Evolutionary conservation across 129 eudicot genomes (phyloP).

Genomic region (Pittosporum tobira): DNA sequence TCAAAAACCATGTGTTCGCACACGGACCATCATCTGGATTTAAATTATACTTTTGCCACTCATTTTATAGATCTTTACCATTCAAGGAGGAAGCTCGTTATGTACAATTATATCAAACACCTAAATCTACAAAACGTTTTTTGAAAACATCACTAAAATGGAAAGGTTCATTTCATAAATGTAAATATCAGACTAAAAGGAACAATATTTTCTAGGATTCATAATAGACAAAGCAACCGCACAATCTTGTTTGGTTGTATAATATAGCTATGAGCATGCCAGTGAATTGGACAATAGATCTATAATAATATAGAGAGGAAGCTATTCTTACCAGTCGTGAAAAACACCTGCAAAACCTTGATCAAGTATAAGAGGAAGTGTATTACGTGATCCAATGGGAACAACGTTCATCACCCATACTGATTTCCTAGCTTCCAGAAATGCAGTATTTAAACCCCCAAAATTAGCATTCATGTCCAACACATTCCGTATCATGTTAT

Average conservation of each 20-base stretch:
- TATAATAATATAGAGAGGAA: not conserved
- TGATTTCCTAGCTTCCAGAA: slow-evolving; percentile 65
- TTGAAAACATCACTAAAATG: not conserved
- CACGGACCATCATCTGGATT: too few species aligned
- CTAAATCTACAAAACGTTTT: not conserved
- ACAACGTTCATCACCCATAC: slow-evolving; percentile 98
- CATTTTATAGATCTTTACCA: too few species aligned
- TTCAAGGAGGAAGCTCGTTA: not conserved
- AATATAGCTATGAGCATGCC: not conserved
- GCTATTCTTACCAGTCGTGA: slow-evolving; percentile 71
- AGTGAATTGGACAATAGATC: not conserved
- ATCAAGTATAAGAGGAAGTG: slow-evolving; percentile 79
- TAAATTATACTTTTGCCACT: too few species aligned
- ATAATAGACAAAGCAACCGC: too few species aligned
- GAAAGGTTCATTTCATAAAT: not conserved
- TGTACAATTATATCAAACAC: not conserved
- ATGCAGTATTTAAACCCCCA: slow-evolving; percentile 82
- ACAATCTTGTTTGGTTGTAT: not conserved
- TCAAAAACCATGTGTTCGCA: too few species aligned
- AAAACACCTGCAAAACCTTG: slow-evolving; percentile 87
- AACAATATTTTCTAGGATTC: too few species aligned
- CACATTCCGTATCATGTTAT: slow-evolving; percentile 88
- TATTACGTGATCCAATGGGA: slow-evolving; percentile 53
- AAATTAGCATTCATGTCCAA: slow-evolving; percentile 95
- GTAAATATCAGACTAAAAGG: too few species aligned